Percentiles rank a stretch among this genome's conserved stretches.
Conservation (phyloP, 257 asterid genomes). For the Solanum boliviense region DNA sequence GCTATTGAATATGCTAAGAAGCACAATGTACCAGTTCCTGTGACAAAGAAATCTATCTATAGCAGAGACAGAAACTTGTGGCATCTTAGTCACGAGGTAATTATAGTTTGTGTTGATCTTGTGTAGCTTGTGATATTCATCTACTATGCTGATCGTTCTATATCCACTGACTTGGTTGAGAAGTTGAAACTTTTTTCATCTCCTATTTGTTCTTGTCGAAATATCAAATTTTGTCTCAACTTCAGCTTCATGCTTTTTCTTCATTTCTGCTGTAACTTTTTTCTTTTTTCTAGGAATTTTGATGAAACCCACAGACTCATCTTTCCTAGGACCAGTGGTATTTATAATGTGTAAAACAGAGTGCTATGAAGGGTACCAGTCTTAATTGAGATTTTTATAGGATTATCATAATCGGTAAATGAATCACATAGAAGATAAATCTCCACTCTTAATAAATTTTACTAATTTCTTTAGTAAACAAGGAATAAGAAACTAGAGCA, state of each 20-base stretch:
- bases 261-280: background rate
- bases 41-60: slow-evolving; percentile 89
- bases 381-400: background rate
- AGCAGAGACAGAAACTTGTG: slow-evolving; percentile 97
- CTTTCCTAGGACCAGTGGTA: background rate
- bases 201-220: background rate
- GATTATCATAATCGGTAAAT: background rate
- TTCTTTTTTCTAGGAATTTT: background rate
- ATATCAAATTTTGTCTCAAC: background rate
- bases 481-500: background rate
- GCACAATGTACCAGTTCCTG: slow-evolving; percentile 90
- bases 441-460: background rate
- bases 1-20: slow-evolving; percentile 91
- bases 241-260: background rate
- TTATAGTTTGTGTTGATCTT: background rate
- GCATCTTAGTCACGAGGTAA: slow-evolving; percentile 98
- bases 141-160: background rate
- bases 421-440: background rate
- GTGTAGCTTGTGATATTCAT: background rate
- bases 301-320: background rate
- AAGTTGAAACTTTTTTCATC: background rate
- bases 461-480: background rate
- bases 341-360: background rate
- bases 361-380: background rate
- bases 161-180: background rate